Evolutionary conservation across 192 early-diverging fungal species (phyloP).

Genomic region (Cladochytrium replicatum): DNA sequence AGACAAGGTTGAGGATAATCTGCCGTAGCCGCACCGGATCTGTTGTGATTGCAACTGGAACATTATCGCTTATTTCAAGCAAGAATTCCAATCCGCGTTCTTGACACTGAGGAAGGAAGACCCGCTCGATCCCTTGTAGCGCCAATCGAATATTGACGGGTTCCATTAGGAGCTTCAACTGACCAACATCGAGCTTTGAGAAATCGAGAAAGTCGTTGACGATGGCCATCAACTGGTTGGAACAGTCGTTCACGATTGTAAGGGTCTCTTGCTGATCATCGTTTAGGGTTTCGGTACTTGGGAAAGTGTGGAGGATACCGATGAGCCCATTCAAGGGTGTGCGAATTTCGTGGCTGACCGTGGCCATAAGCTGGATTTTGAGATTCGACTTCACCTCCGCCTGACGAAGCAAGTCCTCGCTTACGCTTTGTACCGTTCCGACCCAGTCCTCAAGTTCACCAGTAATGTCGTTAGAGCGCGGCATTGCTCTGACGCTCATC

Average conservation of each 20-base stretch:
- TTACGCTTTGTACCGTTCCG: no score
- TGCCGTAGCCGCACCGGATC: slow-evolving; percentile 12
- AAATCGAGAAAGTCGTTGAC: slow-evolving; percentile 24
- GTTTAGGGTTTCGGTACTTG: slow-evolving; percentile 12
- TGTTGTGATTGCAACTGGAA: slow-evolving; percentile 1
- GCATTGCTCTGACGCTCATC: no score
- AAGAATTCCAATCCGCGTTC: slow-evolving; percentile 3
- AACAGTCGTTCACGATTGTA: neutral
- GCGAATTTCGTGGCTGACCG: slow-evolving; percentile 21
- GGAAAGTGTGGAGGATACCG: slow-evolving; percentile 12
- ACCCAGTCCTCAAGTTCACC: no score
- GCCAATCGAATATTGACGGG: slow-evolving; percentile 4
- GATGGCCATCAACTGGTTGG: slow-evolving; percentile 8
- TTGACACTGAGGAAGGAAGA: slow-evolving; percentile 3
- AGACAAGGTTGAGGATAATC: slow-evolving; percentile 13
- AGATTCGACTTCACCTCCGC: no score
- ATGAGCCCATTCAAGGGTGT: slow-evolving; percentile 20
- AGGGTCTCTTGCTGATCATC: slow-evolving; percentile 12
- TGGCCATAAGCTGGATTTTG: no score
- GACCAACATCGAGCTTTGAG: slow-evolving; percentile 13
- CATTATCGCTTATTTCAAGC: slow-evolving; percentile 1
- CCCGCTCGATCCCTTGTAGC: no score
- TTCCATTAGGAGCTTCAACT: slow-evolving; percentile 8
- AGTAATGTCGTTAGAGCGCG: no score
- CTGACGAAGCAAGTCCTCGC: no score